Evolutionary conservation across 1,284 basidiomycete genomes (phyloP), one percentile per base, ranked within the genome.

Genomic region (Leucoagaricus sp.): DNA sequence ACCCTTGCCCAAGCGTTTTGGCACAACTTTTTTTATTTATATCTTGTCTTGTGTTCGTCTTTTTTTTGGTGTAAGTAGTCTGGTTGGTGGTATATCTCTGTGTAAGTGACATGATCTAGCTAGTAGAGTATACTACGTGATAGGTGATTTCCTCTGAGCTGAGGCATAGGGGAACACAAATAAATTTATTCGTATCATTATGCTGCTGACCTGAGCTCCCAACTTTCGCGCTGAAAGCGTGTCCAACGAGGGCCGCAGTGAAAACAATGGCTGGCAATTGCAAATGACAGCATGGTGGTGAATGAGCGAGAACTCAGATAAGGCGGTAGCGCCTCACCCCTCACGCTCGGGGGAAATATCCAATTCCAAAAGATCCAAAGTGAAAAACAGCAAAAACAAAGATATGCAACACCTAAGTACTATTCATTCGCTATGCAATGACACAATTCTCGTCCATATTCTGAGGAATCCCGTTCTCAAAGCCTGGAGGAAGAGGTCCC

Each of bases 401-500:
- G 21, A 42, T 13, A 23, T 42, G 4, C 21, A 28, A 19, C 21
- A 13, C 29, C 12, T 8, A 36, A 46, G 26, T 38, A 33, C 6
- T 17, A 48, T 38, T n/a, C 4, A 50, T 9, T 40, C 21, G 9
- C 65, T 60, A 77, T 42, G 67, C 69, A 54, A 87, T 72, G 9
- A 69, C 69, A 63, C 86, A 88, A 1, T 71, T 75, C 0, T 82
- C 83, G 12, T 63, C 64, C 3, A 80, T 81, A 12, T 83, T 57
- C 48, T 82, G 73, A 5, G 86, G 83, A 48, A 83, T 65, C 3
- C 84, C 83, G 1, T 85, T 84, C 49, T 89, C 85, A 2, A 87
- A 63, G 9, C 77, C 84, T 52, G 93, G 84, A 0, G 95, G 95
- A 63, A 98, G 79, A 4, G 92, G 87, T 1, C 96, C 96, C 85